These are phyloP conservation scores for Rubia tinctorum DNA, from an alignment of 305 asterid species.

Conservation along the genomic window DNA sequence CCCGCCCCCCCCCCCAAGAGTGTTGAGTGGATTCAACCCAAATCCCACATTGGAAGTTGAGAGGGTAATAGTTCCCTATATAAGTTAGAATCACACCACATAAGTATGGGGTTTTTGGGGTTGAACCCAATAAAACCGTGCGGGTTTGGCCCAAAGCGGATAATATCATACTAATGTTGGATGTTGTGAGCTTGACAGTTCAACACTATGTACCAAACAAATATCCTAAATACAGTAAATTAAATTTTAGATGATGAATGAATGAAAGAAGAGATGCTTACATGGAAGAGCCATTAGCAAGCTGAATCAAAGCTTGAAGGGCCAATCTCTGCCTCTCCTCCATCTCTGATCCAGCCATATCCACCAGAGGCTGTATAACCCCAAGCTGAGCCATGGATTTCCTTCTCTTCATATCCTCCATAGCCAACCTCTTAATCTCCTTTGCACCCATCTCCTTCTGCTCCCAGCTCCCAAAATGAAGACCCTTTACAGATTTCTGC, in stretches of 20 bases:
- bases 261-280: constrained; percentile 35
- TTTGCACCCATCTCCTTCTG: constrained; percentile 68
- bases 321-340: constrained; percentile 57
- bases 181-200: too few species aligned
- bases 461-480: constrained; percentile 80
- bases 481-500: constrained; percentile 64
- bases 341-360: constrained; percentile 57
- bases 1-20: too few species aligned
- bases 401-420: constrained; percentile 45
- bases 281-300: constrained; percentile 70
- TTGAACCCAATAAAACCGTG: too few species aligned
- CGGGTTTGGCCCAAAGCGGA: too few species aligned
- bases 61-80: too few species aligned
- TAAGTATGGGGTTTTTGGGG: too few species aligned
- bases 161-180: too few species aligned
- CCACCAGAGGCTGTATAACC: constrained; percentile 77
- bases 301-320: constrained; percentile 52
- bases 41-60: too few species aligned
- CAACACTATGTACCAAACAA: too few species aligned
- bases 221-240: too few species aligned
- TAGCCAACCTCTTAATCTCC: constrained; percentile 62
- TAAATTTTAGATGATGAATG: background rate
- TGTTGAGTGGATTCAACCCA: too few species aligned
- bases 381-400: constrained; percentile 88
- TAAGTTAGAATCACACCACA: too few species aligned